phyloP scores from a whole-genome alignment of 108 stramenopile genomes.

The Cyclotella cryptica region DNA sequence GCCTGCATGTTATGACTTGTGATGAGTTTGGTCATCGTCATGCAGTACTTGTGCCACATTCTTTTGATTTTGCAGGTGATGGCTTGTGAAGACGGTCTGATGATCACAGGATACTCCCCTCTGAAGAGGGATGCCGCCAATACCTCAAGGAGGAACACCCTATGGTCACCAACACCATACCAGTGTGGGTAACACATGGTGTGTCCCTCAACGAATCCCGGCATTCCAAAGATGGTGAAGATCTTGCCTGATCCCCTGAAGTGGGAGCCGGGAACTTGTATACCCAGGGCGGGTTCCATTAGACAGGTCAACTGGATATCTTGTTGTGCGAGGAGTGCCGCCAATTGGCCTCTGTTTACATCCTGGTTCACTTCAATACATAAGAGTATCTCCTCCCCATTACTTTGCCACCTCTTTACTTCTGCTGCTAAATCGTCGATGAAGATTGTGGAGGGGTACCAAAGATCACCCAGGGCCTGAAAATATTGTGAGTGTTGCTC shows the following conservation, averaged over 20 bases:
- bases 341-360: too few species aligned
- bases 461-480: constrained; percentile 7
- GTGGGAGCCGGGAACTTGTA: too few species aligned
- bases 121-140: too few species aligned
- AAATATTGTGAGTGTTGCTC: neutral
- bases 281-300: too few species aligned
- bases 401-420: neutral
- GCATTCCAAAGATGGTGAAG: neutral
- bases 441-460: neutral
- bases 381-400: neutral
- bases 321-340: neutral
- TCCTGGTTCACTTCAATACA: neutral
- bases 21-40: neutral
- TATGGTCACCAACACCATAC: too few species aligned
- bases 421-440: neutral
- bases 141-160: too few species aligned
- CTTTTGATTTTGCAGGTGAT: neutral
- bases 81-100: neutral
- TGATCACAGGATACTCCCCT: too few species aligned
- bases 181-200: too few species aligned
- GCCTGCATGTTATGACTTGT: neutral
- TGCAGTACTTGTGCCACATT: neutral
- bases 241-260: too few species aligned
- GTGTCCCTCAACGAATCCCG: neutral
- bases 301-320: neutral